Evolutionary conservation across 164 flowering plant species (phyloP).

Genomic region (Aristolochia fimbriata): DNA sequence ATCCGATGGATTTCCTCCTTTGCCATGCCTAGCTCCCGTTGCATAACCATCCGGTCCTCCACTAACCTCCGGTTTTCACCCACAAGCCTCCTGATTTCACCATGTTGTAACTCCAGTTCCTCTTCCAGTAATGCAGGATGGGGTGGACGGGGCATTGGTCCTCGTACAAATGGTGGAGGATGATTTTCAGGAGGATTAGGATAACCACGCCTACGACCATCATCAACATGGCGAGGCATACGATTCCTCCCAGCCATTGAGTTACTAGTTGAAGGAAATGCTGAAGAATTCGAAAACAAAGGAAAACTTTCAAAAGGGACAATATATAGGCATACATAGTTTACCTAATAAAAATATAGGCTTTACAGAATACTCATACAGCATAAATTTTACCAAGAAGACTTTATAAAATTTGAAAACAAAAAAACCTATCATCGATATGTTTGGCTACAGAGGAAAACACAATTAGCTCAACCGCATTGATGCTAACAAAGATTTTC

Average conservation of each 20-base stretch:
- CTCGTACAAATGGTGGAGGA: conserved; percentile 33
- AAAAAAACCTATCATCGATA: too few relatives aligned
- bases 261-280: too few relatives aligned
- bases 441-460: too few relatives aligned
- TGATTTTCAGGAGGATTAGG: conserved; percentile 43
- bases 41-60: conserved; percentile 64
- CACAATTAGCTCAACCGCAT: too few relatives aligned
- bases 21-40: conserved; percentile 55
- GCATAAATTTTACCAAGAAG: too few relatives aligned
- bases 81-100: conserved; percentile 63
- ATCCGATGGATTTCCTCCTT: conserved; percentile 79
- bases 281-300: too few relatives aligned
- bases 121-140: conserved; percentile 83
- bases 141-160: conserved; percentile 48
- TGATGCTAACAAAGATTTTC: too few relatives aligned
- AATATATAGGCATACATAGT: too few relatives aligned
- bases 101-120: conserved; percentile 75
- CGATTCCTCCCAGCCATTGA: conserved; percentile 81
- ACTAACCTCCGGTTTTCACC: conserved; percentile 62
- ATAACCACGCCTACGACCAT: conserved; percentile 48
- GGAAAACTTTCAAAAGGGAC: too few relatives aligned
- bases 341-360: too few relatives aligned
- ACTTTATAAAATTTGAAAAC: too few relatives aligned
- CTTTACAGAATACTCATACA: too few relatives aligned
- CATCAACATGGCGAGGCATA: conserved; percentile 41